Evolutionary conservation across 345 rosid species (phyloP), one percentile per base, ranked within the genome.

Genomic region (Clausena lansium): DNA sequence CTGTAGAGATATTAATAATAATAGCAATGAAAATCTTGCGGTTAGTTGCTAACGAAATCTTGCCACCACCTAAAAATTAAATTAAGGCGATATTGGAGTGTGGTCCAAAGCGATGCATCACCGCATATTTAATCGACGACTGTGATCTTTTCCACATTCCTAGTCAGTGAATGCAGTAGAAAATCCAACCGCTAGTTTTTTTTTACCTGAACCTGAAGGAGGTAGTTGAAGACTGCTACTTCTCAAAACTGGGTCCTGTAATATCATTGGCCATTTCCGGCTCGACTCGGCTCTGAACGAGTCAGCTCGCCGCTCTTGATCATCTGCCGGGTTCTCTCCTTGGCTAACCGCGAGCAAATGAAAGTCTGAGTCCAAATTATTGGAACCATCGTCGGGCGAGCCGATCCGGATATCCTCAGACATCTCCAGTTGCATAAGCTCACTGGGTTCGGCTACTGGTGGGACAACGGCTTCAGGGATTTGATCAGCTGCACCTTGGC

Each of bases 371-470:
- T 84, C 90, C 73, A 90, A 78, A 60, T 92, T 88, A 77, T 86
- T 94, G 1, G 97, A 94, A 62, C 85, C 89, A 11, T 92, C 95
- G 54, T 92, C 94, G 0, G 95, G 98, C 10, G 98, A 94, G 14
- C 97, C 95, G 47, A 91, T 79, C 79, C 93, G 86, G 68, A 94
- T 89, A 64, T 89, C 97, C 77, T 91, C 97, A 4, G 98, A 92
- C 95, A 92, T 91, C 64, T 90, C 96, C 63, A 92, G 74, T 76
- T 87, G 92, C 92, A 89, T 87, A 10, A 89, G 85, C 82, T 91
- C 92, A 76, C 86, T 90, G 45, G 88, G 92, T 83, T 91, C 92
- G 0, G 86, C 85, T 5, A 76, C 75, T 0, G 82, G 75, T 8
- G 61, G 32, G 28, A 67, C 76, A 38, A 33, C 82, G 1, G 65